A percentile compares a stretch with the other conserved stretches of the same genome.
Evolutionary conservation across 257 asterid species (phyloP).

Genomic region (Rauvolfia tetraphylla): DNA sequence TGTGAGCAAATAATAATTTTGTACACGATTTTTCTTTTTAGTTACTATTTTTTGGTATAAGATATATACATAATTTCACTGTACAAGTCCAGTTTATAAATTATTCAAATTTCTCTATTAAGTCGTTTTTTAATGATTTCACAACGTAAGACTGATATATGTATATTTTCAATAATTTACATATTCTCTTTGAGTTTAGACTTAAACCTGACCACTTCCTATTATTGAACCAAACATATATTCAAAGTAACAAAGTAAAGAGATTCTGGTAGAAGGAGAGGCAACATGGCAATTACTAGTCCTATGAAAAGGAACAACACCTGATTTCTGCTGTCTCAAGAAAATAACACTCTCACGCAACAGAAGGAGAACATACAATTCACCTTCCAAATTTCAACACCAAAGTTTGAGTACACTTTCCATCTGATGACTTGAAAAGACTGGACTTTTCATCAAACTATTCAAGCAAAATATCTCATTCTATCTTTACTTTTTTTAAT

Average conservation of each 20-base stretch:
- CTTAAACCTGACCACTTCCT: background rate
- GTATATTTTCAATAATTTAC: too few relatives aligned
- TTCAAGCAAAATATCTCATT: background rate
- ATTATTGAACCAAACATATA: background rate
- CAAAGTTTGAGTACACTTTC: background rate
- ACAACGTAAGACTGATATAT: too few relatives aligned
- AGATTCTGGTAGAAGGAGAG: background rate
- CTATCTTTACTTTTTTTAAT: background rate
- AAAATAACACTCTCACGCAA: background rate
- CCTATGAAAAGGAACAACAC: background rate
- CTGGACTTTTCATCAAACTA: constrained; percentile 4
- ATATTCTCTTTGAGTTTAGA: too few relatives aligned
- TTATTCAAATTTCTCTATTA: too few relatives aligned
- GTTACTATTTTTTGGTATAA: too few relatives aligned
- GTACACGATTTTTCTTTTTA: too few relatives aligned
- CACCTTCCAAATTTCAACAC: constrained; percentile 16
- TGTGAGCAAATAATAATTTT: too few relatives aligned
- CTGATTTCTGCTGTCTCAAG: too few relatives aligned
- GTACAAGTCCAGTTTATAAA: too few relatives aligned
- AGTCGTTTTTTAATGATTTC: too few relatives aligned
- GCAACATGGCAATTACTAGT: background rate
- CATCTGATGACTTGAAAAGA: background rate
- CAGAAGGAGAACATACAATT: constrained; percentile 2
- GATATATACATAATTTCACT: too few relatives aligned
- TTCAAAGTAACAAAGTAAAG: background rate